Conservation (phyloP, 2,329 filamentous ascomycete species). For the Curvularia sp. region DNA sequence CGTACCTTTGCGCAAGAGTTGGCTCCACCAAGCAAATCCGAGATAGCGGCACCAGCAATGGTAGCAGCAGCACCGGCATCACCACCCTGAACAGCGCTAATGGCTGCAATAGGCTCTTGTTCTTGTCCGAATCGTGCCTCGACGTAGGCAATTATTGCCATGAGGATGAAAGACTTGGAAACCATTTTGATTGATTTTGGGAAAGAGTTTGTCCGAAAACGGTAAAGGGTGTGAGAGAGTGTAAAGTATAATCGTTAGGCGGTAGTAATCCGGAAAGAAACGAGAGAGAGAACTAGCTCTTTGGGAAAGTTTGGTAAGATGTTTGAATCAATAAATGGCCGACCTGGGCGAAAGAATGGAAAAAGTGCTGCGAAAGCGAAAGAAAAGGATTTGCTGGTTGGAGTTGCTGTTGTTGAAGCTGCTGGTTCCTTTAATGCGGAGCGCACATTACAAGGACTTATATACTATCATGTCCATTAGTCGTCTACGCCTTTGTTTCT, state of each 20-base stretch:
- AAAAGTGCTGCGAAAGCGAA: constrained; percentile 27
- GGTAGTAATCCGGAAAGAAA: constrained; percentile 11
- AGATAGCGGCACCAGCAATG: constrained; percentile 67
- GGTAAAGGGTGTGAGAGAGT: constrained; percentile 4
- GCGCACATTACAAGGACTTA: constrained; percentile 21
- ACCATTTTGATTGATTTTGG: constrained; percentile 35
- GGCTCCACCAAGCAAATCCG: constrained; percentile 68
- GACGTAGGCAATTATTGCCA: constrained; percentile 44
- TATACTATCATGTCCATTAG: constrained; percentile 34
- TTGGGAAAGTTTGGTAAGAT: constrained; percentile 12
- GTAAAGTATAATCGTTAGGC: constrained; percentile 1
- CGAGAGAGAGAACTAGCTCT: constrained; percentile 48
- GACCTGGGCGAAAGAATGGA: constrained; percentile 43
- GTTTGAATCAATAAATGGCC: constrained; percentile 27
- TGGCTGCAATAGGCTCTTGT: constrained; percentile 63
- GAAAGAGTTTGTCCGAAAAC: not conserved
- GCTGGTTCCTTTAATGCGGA: constrained; percentile 29
- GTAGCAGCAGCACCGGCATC: constrained; percentile 67
- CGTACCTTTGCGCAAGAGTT: constrained; percentile 69
- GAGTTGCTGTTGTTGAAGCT: constrained; percentile 31
- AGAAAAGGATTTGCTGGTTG: constrained; percentile 26
- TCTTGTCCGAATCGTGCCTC: constrained; percentile 67
- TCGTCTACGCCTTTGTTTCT: not conserved
- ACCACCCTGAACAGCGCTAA: constrained; percentile 62
- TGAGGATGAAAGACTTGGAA: constrained; percentile 42